Conservation (phyloP, 805 yeast genomes). For the Ogataea pignaliae region DNA sequence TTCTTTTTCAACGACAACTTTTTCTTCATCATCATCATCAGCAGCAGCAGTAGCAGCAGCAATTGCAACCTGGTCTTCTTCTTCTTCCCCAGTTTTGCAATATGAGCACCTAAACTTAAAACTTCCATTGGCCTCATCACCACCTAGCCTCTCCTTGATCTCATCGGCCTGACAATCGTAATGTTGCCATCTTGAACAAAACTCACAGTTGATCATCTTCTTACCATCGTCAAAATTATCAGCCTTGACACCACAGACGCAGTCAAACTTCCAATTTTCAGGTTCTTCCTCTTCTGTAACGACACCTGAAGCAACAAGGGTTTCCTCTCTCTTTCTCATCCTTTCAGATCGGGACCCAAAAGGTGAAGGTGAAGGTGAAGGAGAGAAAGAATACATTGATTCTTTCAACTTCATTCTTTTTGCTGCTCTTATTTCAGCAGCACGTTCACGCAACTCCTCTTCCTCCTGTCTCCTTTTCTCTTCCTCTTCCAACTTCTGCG, state of each 20-base stretch:
- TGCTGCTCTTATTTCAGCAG: constrained; percentile 41
- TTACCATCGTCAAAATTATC: constrained; percentile 36
- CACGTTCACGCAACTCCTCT: constrained; percentile 39
- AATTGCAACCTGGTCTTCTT: not conserved
- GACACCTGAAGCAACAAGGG: no score
- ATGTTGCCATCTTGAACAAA: constrained; percentile 38
- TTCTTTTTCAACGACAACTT: not conserved
- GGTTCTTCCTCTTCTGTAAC: constrained; percentile 1
- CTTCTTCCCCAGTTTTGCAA: constrained; percentile 3
- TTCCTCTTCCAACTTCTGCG: constrained; percentile 49
- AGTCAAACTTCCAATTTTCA: constrained; percentile 35
- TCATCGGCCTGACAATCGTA: constrained; percentile 29
- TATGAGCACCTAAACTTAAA: constrained; percentile 15
- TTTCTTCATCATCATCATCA: not conserved
- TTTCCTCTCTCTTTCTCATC: constrained; percentile 14
- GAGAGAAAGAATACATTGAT: constrained; percentile 18
- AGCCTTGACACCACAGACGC: constrained; percentile 34
- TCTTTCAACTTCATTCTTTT: constrained; percentile 36
- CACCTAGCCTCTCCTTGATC: constrained; percentile 29
- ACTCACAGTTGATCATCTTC: constrained; percentile 31
- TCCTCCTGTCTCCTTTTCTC: constrained; percentile 41
- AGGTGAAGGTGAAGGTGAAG: constrained; percentile 23
- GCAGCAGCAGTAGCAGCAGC: not conserved
- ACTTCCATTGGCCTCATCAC: constrained; percentile 13
- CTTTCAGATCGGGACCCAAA: constrained; percentile 33